Base-by-base conservation (phyloP, 176 grass and related monocot genomes). In the Saccharum officinarum region DNA sequence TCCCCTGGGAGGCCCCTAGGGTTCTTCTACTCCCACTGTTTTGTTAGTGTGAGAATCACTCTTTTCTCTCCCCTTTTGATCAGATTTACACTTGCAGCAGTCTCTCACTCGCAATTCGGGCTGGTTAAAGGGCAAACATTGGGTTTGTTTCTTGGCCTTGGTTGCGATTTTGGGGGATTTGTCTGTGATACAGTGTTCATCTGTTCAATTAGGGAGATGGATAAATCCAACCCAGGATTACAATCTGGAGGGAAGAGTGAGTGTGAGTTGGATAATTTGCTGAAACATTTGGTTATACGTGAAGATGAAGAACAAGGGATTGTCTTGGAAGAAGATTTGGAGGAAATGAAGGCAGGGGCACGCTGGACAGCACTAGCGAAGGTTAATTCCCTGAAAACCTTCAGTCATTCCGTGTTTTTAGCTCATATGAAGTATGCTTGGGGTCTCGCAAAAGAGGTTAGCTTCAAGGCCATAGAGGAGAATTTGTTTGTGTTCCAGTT, bases 101-200 rank as follows among this genome's bases (percentile, higher is more conserved):
- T 15, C 46, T 49, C 46, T 13, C 46, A 15, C 4, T 49, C 45
- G 14, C 46, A 15, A 49, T 49, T 16, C 12, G 66, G 66, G 66
- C 33, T 38, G 16, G 1, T 22, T 1, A 69, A 69, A 69, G 34
- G 66, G 66, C 66, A 69, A 69, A 38, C 66, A 38, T 69, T 69
- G 66, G 66, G 66, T 70, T 70, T 70, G 67, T 12, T 70, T 40
- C 67, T 70, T 37, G 18, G 36, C 67, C 67, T 70, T 70, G 37
- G 20, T 41, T 20, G 18, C 1, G 52, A 55, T 55, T 55, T 55
- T 17, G 50, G 18, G 6, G 52, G 2, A 55, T 16, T 16, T 49
- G 46, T 49, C 14, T 49, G 14, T 49, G 13, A 1, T 3, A 16
- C 1, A 50, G 47, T 50, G 47, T 17, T 50, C 47, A 47, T 47